Percentiles rank a stretch among this genome's conserved stretches.
Evolutionary conservation across 1,284 basidiomycete genomes (phyloP).

Genomic region (Ustilago cynodontis): DNA sequence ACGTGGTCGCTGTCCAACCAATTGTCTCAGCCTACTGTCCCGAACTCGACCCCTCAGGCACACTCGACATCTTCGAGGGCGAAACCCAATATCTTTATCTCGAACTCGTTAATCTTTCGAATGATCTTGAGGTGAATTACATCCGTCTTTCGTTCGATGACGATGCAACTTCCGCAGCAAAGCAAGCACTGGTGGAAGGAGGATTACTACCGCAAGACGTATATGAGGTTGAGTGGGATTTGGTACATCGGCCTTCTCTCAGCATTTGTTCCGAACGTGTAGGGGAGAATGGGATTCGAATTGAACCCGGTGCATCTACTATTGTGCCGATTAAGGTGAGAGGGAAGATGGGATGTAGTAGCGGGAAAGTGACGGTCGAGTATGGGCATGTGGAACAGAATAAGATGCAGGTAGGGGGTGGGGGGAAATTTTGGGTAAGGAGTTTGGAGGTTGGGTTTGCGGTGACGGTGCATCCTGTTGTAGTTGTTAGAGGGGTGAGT

Average conservation of each 20-base stretch:
- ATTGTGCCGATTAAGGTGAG: conserved; percentile 80
- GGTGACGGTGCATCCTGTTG: conserved; percentile 91
- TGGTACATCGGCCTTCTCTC: conserved; percentile 83
- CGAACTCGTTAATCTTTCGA: conserved; percentile 84
- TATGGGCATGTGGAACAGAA: conserved; percentile 77
- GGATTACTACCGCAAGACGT: conserved; percentile 84
- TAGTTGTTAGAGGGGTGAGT: conserved; percentile 76
- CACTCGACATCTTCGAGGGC: conserved; percentile 92
- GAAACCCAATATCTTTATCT: conserved; percentile 87
- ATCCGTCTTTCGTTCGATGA: conserved; percentile 87
- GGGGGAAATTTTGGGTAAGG: conserved; percentile 80
- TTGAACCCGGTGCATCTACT: conserved; percentile 79
- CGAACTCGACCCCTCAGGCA: conserved; percentile 84
- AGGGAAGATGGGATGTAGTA: conserved; percentile 88
- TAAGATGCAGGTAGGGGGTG: conserved; percentile 45
- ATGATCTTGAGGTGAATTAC: conserved; percentile 81
- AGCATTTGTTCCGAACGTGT: background rate
- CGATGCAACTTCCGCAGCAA: conserved; percentile 82
- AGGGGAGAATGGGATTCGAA: conserved; percentile 52
- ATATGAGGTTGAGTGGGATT: conserved; percentile 89
- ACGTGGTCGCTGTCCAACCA: conserved; percentile 86
- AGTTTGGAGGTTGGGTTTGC: conserved; percentile 85
- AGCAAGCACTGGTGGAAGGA: conserved; percentile 79
- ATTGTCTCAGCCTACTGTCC: conserved; percentile 84
- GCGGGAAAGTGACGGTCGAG: conserved; percentile 82